Evolutionary conservation across 139 green algal species (phyloP), one percentile per base, ranked within the genome.

Genomic region (Picochlorum sp.): DNA sequence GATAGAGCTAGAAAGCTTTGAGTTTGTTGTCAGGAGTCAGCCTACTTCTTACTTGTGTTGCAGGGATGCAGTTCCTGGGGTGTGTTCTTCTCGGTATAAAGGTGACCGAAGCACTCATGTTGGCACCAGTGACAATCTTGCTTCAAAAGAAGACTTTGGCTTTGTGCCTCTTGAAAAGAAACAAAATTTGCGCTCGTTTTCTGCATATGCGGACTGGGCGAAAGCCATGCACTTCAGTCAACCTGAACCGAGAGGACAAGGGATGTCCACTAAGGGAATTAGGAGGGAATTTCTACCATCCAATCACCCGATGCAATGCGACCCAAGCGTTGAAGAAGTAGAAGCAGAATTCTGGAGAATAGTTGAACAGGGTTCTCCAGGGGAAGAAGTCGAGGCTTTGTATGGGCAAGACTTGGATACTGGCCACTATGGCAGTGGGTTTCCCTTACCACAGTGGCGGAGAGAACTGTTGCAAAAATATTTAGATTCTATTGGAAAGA

Each of bases 261-360:
- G 25, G 7, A 25, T 8, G 32, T 5, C 20, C n/a, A 44, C 29
- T 4, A 4, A 7, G 7, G 36, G 30, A 55, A 58, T 36, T 50
- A 33, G 33, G 50, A 57, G 65, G 28, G 20, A 41, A 61, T 33
- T 54, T 36, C 35, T 61, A 50, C 33, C 64, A 29, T 10, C 37
- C 58, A 50, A 60, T 8, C 9, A 39, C 54, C 30, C 44, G 32
- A 10, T 50, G 54, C 58, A 20, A 10, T 10, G 28, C 13, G 64
- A 81, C 33, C 76, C 76, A 7, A 77, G 26, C 25, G 41, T 83
- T 3, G 69, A 74, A 22, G 61, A 88, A 45, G 69, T 88, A n/a
- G 84, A 91, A 70, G 72, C 54, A 5, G 84, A 89, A 60, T 91
- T 89, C 51, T 91, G 84, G 84, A 65, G 78, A 18, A 77, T 91